Percentiles rank a stretch among this genome's conserved stretches.
Conservation (phyloP, 202 grass and related monocot genomes). For the Carex arenaria region DNA sequence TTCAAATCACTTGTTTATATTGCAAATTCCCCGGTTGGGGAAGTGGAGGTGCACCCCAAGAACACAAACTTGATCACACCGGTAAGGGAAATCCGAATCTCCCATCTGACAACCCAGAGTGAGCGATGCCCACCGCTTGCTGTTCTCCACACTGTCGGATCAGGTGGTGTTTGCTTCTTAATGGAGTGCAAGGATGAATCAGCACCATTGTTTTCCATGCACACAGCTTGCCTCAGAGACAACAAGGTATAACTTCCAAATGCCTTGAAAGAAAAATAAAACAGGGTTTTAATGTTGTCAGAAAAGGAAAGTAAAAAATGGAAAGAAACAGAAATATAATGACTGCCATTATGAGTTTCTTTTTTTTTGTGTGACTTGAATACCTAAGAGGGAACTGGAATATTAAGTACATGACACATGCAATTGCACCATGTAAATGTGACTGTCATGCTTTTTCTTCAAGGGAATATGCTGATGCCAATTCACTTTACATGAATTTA, state of each 20-base stretch:
- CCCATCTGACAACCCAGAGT: constrained; percentile 72
- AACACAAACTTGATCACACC: constrained; percentile 45
- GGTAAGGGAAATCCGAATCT: constrained; percentile 80
- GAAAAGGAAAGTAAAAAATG: constrained; percentile 25
- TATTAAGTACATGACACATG: constrained; percentile 11
- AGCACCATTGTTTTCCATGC: constrained; percentile 60
- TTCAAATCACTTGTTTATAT: constrained; percentile 65
- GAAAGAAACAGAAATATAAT: constrained; percentile 13
- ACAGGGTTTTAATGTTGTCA: constrained; percentile 36
- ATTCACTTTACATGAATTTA: constrained; percentile 33
- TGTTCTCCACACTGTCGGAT: constrained; percentile 72
- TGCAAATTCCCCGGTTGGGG: constrained; percentile 51
- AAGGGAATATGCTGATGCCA: constrained; percentile 35
- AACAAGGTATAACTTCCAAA: constrained; percentile 83
- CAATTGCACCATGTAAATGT: constrained; percentile 16
- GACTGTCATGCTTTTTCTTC: constrained; percentile 7
- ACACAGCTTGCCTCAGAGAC: constrained; percentile 79
- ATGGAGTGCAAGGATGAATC: constrained; percentile 78
- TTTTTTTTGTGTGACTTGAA: not conserved
- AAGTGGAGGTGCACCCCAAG: constrained; percentile 64
- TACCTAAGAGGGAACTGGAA: constrained; percentile 7
- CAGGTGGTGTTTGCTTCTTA: constrained; percentile 64
- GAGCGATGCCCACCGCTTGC: constrained; percentile 88
- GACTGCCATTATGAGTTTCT: not conserved
- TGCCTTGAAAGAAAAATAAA: constrained; percentile 1